Base-by-base conservation (phyloP, 306 rosid species). In the Carpinus fangiana region DNA sequence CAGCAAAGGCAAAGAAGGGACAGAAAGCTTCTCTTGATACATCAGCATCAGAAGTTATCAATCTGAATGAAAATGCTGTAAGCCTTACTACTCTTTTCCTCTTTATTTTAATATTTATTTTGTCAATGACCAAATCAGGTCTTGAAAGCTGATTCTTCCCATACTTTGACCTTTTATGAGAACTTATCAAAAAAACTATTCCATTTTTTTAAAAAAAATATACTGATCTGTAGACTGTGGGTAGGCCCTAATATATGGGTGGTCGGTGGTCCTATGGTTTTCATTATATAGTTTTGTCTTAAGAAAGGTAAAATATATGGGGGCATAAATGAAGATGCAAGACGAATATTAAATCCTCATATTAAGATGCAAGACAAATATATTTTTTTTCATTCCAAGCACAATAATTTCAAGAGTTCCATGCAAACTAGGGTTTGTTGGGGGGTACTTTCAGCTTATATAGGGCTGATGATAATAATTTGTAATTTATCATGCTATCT, bases 1-100 rank as follows among this genome's bases (percentile, higher is more conserved):
- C 90, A 84, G 89, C 52, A 43, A 82, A 62, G 31, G 46, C 57
- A 23, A 82, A 59, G 84, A 79, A 62, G 55, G 72, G 70, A 71
- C 75, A 26, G 66, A 86, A 83, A 54, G 80, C 84, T 76, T 73
- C 78, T 71, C 62, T 36, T 0, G 83, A 80, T 41, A 74, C 85
- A 36, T 78, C 83, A 1, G 86, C 79, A 65, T 89, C 93, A 50
- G 90, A 85, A 85, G 87, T 84, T 76, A 79, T 84, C 41, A 47
- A 86, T 76, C 43, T 52, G 13, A 81, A 83, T 18, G 65, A 61
- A 59, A 28, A 79, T 62, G 78, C 78, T 55, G 90, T 82, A 82
- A 84, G 86, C 70, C 61, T 59, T 62, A 12, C 48, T 48, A 34
- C 38, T 73, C 65, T 66, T 18, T 66, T 18, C 28, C 72, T 41